A percentile compares a stretch with the other conserved stretches of the same genome.
Conservation (phyloP, 306 rosid species). For the Senna siamea region DNA sequence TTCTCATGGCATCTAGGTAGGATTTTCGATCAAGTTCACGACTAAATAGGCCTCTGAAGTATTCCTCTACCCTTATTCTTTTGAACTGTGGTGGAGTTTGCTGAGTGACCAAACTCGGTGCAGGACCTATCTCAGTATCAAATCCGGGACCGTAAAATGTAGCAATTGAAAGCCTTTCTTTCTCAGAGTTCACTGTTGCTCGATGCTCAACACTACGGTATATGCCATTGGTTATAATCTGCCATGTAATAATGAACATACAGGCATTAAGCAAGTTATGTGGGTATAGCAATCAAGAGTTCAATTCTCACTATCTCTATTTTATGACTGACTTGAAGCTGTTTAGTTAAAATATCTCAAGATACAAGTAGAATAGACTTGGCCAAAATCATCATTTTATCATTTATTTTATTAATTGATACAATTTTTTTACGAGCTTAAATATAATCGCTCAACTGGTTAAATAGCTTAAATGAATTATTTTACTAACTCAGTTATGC, state of each 20-base stretch:
- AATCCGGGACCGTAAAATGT: conserved; percentile 38
- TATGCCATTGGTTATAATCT: conserved; percentile 46
- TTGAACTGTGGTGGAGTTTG: conserved; percentile 47
- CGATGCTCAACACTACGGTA: conserved; percentile 52
- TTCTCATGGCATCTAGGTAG: conserved; percentile 40
- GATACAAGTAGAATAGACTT: no score
- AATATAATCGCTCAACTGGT: no score
- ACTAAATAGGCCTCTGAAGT: conserved; percentile 35
- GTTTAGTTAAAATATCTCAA: background rate
- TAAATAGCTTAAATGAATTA: no score
- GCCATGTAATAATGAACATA: conserved; percentile 4
- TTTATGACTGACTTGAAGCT: background rate
- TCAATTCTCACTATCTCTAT: no score
- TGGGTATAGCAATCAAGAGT: no score
- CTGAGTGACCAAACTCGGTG: conserved; percentile 43
- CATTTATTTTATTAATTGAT: no score
- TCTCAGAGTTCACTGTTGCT: conserved; percentile 38
- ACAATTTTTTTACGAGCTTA: no score
- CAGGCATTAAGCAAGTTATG: background rate
- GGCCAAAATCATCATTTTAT: no score
- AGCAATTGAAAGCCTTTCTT: conserved; percentile 52
- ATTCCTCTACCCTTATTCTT: conserved; percentile 33
- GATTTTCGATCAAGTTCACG: conserved; percentile 49
- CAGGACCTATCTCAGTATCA: conserved; percentile 47
- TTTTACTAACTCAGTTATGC: no score